phyloP scores from a whole-genome alignment of 2,329 filamentous ascomycete species.

The Blastomyces percursus region DNA sequence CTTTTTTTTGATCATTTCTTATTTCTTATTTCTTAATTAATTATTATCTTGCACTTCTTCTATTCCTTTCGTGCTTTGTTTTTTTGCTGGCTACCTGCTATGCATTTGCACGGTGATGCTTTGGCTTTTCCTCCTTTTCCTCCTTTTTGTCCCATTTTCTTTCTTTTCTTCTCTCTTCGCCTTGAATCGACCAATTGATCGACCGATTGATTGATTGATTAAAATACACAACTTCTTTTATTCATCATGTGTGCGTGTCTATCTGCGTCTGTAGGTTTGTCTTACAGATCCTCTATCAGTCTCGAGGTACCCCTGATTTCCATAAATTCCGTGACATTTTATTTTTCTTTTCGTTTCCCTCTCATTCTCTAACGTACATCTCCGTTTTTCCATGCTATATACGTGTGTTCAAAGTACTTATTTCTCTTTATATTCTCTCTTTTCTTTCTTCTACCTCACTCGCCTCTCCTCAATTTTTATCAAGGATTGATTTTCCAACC shows the following conservation, averaged over 20 bases:
- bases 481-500: not conserved
- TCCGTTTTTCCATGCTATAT: not conserved
- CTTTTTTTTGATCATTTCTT: constrained; percentile 12
- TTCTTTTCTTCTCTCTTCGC: not conserved
- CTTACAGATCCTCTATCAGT: not conserved
- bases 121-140: not conserved
- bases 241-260: not conserved
- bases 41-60: not conserved
- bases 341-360: not conserved
- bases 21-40: constrained; percentile 4
- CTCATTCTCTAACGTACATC: not conserved
- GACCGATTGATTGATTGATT: not conserved
- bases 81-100: not conserved
- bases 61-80: not conserved
- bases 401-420: not conserved
- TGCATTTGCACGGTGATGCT: constrained; percentile 3
- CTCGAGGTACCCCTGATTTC: not conserved
- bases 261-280: not conserved
- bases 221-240: constrained; percentile 4
- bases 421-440: not conserved
- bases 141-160: not conserved
- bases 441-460: not conserved
- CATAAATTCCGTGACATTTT: not conserved
- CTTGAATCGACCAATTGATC: not conserved
- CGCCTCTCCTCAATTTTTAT: not conserved